phyloP scores from a whole-genome alignment of 2,329 filamentous ascomycete genomes.

The Aspergillus neoniger region DNA sequence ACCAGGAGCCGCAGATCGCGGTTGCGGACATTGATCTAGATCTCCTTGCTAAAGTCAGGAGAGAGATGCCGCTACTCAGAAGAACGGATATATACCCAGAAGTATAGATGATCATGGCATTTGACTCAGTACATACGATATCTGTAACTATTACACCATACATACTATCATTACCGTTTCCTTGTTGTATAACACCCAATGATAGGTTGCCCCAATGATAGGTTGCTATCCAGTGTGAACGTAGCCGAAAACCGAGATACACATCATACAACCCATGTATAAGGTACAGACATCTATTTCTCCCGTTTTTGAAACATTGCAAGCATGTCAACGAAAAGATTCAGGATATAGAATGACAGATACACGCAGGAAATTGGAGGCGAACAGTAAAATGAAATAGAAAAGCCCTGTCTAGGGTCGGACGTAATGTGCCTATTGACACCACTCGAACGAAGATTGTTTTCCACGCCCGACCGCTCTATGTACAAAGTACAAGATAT shows the following conservation, averaged over 20 bases:
- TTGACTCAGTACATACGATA: neutral
- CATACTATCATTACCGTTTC: neutral
- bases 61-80: conserved; percentile 59
- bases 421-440: conserved; percentile 33
- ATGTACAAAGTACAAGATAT: conserved; percentile 46
- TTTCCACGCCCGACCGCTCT: conserved; percentile 37
- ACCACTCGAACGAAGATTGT: conserved; percentile 32
- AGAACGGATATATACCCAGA: conserved; percentile 55
- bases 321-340: conserved; percentile 17
- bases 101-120: conserved; percentile 30
- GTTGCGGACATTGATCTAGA: conserved; percentile 58
- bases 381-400: conserved; percentile 31
- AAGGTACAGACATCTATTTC: conserved; percentile 12
- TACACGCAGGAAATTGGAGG: conserved; percentile 25
- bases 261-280: neutral
- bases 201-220: neutral
- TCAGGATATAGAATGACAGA: conserved; percentile 24
- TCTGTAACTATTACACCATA: neutral
- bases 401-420: conserved; percentile 37
- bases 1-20: conserved; percentile 49
- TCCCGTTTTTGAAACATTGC: conserved; percentile 13
- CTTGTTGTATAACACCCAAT: neutral
- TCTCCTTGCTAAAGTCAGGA: conserved; percentile 54
- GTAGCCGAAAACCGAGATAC: neutral
- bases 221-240: neutral